These are phyloP conservation scores for Lactifluus echinatus DNA, from an alignment of 768 basidiomycete genomes.

Conservation along the genomic window DNA sequence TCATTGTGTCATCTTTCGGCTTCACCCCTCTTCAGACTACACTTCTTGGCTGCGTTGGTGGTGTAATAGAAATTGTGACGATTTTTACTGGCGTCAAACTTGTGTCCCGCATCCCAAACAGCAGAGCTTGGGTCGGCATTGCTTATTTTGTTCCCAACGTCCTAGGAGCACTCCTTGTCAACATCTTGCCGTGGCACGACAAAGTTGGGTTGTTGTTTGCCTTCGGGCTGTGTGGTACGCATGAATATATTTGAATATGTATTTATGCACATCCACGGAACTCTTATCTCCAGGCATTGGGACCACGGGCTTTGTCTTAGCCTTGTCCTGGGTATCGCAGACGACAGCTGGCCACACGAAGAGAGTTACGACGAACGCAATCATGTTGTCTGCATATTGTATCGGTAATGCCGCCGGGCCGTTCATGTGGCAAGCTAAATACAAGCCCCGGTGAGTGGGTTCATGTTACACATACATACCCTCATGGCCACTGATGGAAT, in stretches of 20 bases:
- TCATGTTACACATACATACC: background rate
- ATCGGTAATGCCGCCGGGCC: constrained; percentile 61
- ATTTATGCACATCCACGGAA: background rate
- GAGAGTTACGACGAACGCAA: constrained; percentile 59
- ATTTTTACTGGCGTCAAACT: constrained; percentile 59
- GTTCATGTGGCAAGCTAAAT: constrained; percentile 68
- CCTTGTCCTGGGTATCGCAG: constrained; percentile 54
- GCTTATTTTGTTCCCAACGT: constrained; percentile 58
- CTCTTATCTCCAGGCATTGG: constrained; percentile 32
- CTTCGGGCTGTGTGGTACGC: constrained; percentile 44
- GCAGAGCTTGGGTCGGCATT: constrained; percentile 54
- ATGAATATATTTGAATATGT: background rate
- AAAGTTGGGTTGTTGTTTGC: constrained; percentile 57
- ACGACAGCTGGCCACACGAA: constrained; percentile 70
- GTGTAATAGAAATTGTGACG: constrained; percentile 56
- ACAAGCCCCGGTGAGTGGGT: constrained; percentile 47
- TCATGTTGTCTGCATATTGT: constrained; percentile 66
- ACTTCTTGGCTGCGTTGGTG: constrained; percentile 58
- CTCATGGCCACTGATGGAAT: background rate
- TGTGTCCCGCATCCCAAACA: constrained; percentile 46
- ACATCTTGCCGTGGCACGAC: constrained; percentile 55
- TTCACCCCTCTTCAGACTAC: constrained; percentile 59
- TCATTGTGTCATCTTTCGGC: constrained; percentile 61
- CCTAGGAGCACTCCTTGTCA: constrained; percentile 52
- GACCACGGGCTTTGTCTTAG: constrained; percentile 51